These are phyloP conservation scores for Zoysia japonica DNA, from an alignment of 176 grass and related monocot genomes.

Conservation along the genomic window DNA sequence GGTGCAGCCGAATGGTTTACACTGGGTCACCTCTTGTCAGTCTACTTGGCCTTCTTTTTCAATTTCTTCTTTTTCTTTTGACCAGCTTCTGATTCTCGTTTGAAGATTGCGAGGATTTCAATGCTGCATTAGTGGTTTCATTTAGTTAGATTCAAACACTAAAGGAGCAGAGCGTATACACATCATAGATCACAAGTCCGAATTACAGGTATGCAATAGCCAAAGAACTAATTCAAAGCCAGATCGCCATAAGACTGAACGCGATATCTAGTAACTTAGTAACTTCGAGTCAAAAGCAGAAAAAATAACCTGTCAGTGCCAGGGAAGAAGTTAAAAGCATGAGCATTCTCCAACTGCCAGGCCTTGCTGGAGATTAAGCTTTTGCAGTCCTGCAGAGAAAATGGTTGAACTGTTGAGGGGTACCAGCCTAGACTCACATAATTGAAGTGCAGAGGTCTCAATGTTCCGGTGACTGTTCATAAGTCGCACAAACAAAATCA, in stretches of 20 bases:
- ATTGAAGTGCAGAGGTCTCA: conserved; percentile 19
- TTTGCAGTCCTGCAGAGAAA: conserved; percentile 76
- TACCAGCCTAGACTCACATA: not conserved
- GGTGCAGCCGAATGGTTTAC: conserved; percentile 1
- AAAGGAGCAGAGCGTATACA: not conserved
- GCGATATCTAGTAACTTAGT: not conserved
- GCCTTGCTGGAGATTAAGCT: conserved; percentile 69
- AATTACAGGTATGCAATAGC: conserved; percentile 3
- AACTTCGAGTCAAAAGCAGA: conserved; percentile 4
- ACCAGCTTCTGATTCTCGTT: conserved; percentile 52
- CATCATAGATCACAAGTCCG: conserved; percentile 5
- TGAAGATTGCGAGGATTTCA: conserved; percentile 84
- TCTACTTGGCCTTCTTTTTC: conserved; percentile 63
- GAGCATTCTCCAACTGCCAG: conserved; percentile 89
- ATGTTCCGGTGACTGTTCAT: conserved; percentile 1
- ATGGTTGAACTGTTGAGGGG: conserved; percentile 7
- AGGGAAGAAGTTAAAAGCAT: conserved; percentile 99
- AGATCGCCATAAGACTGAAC: not conserved
- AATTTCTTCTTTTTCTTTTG: conserved; percentile 69
- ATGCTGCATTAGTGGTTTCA: conserved; percentile 61
- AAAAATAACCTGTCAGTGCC: conserved; percentile 80
- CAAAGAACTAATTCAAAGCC: not conserved
- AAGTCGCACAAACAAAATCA: conserved; percentile 24
- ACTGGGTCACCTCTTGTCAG: not conserved
- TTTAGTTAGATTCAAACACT: not conserved